These are phyloP conservation scores for Canavalia gladiata DNA, from an alignment of 306 rosid species.

Conservation along the genomic window DNA sequence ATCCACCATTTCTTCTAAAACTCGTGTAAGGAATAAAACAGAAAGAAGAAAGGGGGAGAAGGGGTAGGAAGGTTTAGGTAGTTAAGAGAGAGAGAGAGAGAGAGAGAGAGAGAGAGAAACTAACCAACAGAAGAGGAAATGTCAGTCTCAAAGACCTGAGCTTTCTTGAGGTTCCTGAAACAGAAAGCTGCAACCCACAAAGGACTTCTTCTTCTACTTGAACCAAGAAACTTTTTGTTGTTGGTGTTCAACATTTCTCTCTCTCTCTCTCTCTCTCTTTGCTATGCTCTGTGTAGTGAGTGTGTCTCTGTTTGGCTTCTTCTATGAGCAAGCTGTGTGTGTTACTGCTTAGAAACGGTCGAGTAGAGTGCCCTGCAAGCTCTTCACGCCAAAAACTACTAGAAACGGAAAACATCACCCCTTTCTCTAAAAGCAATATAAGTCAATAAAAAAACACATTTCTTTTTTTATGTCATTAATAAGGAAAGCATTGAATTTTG, in stretches of 20 bases:
- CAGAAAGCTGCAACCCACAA: constrained; percentile 82
- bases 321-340: background rate
- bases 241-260: constrained; percentile 56
- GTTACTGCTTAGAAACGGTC: constrained; percentile 47
- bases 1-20: constrained; percentile 8
- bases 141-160: constrained; percentile 68
- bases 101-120: constrained; percentile 21
- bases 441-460: background rate
- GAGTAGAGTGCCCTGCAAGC: background rate
- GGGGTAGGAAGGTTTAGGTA: background rate
- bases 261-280: background rate
- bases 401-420: constrained; percentile 1
- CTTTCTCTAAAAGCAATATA: too few relatives aligned
- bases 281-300: background rate
- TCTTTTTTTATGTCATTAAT: too few relatives aligned
- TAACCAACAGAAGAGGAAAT: constrained; percentile 75
- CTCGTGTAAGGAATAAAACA: background rate
- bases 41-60: background rate
- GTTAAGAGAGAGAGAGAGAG: background rate
- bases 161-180: constrained; percentile 75
- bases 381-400: background rate
- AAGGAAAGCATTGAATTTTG: too few relatives aligned
- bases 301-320: background rate
- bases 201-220: constrained; percentile 61
- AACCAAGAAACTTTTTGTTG: constrained; percentile 41